Evolutionary conservation across 2,329 filamentous ascomycete species (phyloP), one percentile per base, ranked within the genome.

Genomic region (Botryotinia calthae): DNA sequence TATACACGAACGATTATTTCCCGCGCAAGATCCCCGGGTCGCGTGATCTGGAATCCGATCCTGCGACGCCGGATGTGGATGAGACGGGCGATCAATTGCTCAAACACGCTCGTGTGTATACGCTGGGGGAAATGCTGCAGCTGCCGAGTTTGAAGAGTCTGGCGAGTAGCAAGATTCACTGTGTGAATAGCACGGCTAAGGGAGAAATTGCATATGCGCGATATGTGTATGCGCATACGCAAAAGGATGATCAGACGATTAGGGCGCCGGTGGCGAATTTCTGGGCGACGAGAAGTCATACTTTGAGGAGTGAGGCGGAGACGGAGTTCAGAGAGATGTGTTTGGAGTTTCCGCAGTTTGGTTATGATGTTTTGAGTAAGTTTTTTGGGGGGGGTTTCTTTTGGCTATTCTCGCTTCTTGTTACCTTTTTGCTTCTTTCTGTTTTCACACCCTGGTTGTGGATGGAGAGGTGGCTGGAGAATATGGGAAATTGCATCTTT

Each of bases 181-280:
- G 93, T 81, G 92, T 97, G 79, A 91, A 94, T 80, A 93, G 91
- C 62, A 97, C 93, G 0, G 93, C 94, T 51, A 91, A 91, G 83
- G 95, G 94, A 82, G 95, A 98, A 85, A 95, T 98, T 80, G 89
- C 91, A 40, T 98, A 97, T 82, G 95, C 95, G 14, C 90, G 94
- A 81, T 98, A 94, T 84, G 92, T 97, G 46, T 97, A 97, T 85
- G 89, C 89, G 74, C 89, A 93, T 83, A 96, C 93, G 18, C 82
- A 84, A 71, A 82, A 86, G 66, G 89, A 92, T 74, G 93, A 97
- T 82, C 84, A 83, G 20, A 88, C 88, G 4, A 93, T 97, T 78
- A 90, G 94, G 77, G 92, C 89, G 76, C 94, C 94, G 1, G 90
- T 97, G 68, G 94, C 93, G n/a, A 91, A 91, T 71, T 97, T 97